Evolutionary conservation across 768 basidiomycete genomes (phyloP).

Genomic region (Rhodotorula toruloides): DNA sequence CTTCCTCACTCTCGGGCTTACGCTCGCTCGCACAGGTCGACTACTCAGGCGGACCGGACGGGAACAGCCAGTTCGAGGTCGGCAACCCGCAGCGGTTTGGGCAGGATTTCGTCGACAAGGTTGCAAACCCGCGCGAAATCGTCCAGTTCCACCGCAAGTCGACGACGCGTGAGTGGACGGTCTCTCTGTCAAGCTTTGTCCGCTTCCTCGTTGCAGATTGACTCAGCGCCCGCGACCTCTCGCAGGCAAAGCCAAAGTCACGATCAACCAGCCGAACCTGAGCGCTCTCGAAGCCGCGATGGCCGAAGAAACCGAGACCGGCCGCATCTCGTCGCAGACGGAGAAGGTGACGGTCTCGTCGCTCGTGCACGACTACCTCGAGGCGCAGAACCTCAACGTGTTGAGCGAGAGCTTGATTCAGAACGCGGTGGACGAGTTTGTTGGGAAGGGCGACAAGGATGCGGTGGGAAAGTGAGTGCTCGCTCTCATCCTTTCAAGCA

Average conservation of each 20-base stretch:
- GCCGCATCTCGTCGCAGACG: slow-evolving; percentile 63
- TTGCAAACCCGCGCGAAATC: slow-evolving; percentile 92
- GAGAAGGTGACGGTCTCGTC: slow-evolving; percentile 77
- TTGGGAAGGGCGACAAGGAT: slow-evolving; percentile 94
- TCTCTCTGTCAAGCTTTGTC: too few species aligned
- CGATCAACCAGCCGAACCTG: slow-evolving; percentile 69
- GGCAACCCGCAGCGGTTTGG: slow-evolving; percentile 96
- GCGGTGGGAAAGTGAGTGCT: slow-evolving; percentile 56
- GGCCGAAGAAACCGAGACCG: slow-evolving; percentile 71
- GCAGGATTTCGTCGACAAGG: slow-evolving; percentile 80
- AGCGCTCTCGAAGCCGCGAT: slow-evolving; percentile 52
- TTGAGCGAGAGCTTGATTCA: slow-evolving; percentile 85
- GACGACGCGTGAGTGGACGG: slow-evolving; percentile 45
- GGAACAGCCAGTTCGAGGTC: slow-evolving; percentile 80
- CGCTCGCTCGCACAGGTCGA: slow-evolving; percentile 6
- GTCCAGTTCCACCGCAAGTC: slow-evolving; percentile 83
- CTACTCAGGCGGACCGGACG: slow-evolving; percentile 50
- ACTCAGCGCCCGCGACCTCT: background rate
- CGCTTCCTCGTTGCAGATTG: too few species aligned
- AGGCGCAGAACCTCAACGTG: slow-evolving; percentile 86
- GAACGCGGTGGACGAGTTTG: slow-evolving; percentile 88
- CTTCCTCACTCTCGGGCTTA: background rate
- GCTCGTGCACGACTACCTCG: slow-evolving; percentile 83
- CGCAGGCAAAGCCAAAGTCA: slow-evolving; percentile 53
- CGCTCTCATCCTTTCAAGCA: background rate